Base-by-base conservation (phyloP, 2,329 filamentous ascomycete genomes). In the Scytalidium sp. region DNA sequence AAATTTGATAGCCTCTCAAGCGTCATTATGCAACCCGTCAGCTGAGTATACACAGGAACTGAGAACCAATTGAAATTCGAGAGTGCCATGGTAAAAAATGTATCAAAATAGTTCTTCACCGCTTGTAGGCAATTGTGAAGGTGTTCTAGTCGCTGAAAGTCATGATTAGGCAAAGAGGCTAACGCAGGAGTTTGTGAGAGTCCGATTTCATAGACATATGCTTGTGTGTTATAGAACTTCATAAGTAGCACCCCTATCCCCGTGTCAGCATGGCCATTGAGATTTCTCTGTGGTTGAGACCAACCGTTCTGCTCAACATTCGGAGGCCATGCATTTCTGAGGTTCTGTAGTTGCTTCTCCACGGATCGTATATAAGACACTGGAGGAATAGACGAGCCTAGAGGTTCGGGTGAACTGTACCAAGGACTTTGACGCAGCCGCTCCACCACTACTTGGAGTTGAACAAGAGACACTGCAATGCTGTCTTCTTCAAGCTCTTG, bases 1-100 rank as follows among this genome's bases (percentile, higher is more conserved):
- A 71, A 62, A 3, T 62, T 67, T 1, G 65, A 65, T 7, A 73
- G 58, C 19, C 67, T 59, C 43, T 70, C 67, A 40, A 73, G 55
- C 1, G 69, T 53, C 2, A 62, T 65, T n/a, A 69, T 43, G 27
- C 56, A 65, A 5, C 61, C 61, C 21, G 67, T 59, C 43, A 72
- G 61, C 42, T 72, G 66, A 0, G 64, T 29, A 17, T 45, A 45
- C 1, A 50, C 42, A 8, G 50, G 40, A 2, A 55, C 29, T 10
- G 54, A 43, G 3, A 54, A 23, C 23, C 29, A 45, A 41, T 52
- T 51, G 40, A 50, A 56, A n/a, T 46, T 46, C 13, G 15, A 17
- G 3, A 36, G 17, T 3, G 56, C 49, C 17, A 56, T 53, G 8
- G 41, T 19, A 3, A 56, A 43, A 27, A 44, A 50, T 7, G 15